Evolutionary conservation across 2,329 filamentous ascomycete species (phyloP), one percentile per base, ranked within the genome.

Genomic region (Scedosporium boydii): DNA sequence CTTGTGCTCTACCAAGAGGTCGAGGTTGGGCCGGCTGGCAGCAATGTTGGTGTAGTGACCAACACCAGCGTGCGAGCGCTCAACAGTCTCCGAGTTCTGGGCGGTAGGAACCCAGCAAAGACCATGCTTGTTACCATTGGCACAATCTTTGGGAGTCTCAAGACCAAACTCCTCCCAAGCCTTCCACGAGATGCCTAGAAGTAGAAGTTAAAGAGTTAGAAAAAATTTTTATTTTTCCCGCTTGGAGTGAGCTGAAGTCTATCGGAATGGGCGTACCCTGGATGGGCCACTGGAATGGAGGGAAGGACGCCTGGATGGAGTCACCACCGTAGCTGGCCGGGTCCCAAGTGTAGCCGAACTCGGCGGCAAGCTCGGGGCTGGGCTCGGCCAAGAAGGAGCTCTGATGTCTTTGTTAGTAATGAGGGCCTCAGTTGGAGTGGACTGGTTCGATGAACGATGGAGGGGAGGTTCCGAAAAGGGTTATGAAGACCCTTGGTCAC

Each of bases 271-370:
- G 64, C 65, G 34, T 66, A 67, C 67, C 48, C 53, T 70, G 67
- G 44, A 68, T 66, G 1, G 68, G 69, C 71, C 71, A 73, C 60
- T 72, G 71, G 65, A 70, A 73, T 6, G 69, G 64, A 1, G 73
- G 69, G 59, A 71, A 75, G 23, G 68, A 70, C 21, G 69, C 67
- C 59, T 74, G 65, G 23, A 75, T 71, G 18, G 70, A 65, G n/a
- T 67, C 69, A 1, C 69, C 69, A 61, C 72, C 74, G 6, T 69
- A 70, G 51, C 67, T 69, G n/a, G 67, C 63, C 3, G 44, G n/a
- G 63, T 73, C 70, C 63, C 66, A 74, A n/a, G 72, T 73, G 62
- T 72, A 73, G 44, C 69, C 70, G 59, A 69, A 72, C 62, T 71
- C 59, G 16, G 65, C 63, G 26, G 68, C 69, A 21, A 67, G 66